phyloP scores from a whole-genome alignment of 2,329 filamentous ascomycete species.

The Penicillium sp. region DNA sequence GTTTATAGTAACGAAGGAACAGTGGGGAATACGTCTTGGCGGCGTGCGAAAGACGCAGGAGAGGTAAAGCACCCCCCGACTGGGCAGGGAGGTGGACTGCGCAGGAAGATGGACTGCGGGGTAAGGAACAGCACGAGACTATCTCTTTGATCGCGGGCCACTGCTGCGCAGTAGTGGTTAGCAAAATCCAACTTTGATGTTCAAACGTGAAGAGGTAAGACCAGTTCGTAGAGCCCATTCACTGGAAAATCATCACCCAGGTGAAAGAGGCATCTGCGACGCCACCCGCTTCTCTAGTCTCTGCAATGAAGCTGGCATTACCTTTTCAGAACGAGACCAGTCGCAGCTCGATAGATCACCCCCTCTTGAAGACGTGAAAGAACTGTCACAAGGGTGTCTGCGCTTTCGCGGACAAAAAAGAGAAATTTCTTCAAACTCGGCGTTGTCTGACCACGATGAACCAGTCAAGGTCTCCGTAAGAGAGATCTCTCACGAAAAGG shows the following conservation, averaged over 20 bases:
- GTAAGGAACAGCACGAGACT: slow-evolving; percentile 3
- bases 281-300: slow-evolving; percentile 1
- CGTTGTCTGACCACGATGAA: slow-evolving; percentile 42
- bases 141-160: slow-evolving; percentile 29
- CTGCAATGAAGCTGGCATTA: slow-evolving; percentile 28
- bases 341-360: slow-evolving; percentile 19
- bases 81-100: background rate
- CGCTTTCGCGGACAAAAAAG: slow-evolving; percentile 21
- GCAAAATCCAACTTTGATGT: slow-evolving; percentile 19
- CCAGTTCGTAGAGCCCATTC: background rate
- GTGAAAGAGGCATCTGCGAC: slow-evolving; percentile 1
- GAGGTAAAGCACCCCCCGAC: background rate
- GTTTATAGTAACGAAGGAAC: slow-evolving; percentile 61
- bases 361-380: slow-evolving; percentile 20
- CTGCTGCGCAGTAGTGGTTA: slow-evolving; percentile 38
- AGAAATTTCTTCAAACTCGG: slow-evolving; percentile 32
- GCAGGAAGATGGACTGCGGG: background rate
- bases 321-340: slow-evolving; percentile 33
- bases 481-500: slow-evolving; percentile 37
- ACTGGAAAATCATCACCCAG: background rate
- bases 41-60: slow-evolving; percentile 35
- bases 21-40: slow-evolving; percentile 73
- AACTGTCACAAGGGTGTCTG: slow-evolving; percentile 25
- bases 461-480: slow-evolving; percentile 46
- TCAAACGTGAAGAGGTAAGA: slow-evolving; percentile 5